Evolutionary conservation across 352 stramenopile species (phyloP).

Genomic region (Globisporangium lucens): DNA sequence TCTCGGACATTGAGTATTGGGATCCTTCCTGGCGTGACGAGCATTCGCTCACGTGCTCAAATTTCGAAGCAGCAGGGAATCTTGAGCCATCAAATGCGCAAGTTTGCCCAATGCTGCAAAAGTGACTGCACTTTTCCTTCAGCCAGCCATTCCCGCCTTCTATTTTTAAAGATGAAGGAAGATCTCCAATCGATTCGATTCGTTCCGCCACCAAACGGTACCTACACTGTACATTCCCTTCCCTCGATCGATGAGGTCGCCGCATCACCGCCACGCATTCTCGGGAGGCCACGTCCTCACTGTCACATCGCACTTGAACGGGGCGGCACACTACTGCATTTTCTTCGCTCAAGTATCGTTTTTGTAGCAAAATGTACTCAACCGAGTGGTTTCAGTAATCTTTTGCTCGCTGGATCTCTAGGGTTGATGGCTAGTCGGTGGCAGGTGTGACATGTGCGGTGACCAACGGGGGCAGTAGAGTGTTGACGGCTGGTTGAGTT

Average conservation of each 20-base stretch:
- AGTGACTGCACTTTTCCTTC: not conserved
- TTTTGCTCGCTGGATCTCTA: not conserved
- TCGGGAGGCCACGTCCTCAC: constrained; percentile 19
- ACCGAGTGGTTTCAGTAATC: constrained; percentile 1
- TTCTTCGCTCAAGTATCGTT: constrained; percentile 2
- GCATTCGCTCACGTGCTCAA: not conserved
- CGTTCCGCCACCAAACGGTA: constrained; percentile 1
- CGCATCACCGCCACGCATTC: constrained; percentile 6
- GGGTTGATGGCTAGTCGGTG: not conserved
- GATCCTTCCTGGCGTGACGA: not conserved
- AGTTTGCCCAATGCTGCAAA: no score
- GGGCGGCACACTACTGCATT: not conserved
- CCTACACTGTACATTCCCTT: not conserved
- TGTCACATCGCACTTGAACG: constrained; percentile 20
- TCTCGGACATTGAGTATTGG: not conserved
- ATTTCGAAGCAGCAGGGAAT: not conserved
- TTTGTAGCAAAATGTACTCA: not conserved
- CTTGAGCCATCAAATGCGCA: not conserved
- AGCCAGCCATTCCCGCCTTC: constrained; percentile 6
- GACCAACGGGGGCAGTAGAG: constrained; percentile 6
- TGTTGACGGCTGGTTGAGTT: constrained; percentile 19
- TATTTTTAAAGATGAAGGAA: not conserved
- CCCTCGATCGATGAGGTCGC: not conserved
- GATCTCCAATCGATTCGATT: not conserved
- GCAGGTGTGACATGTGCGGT: not conserved